Conservation (phyloP, 441 rosid genomes). For the Erysimum cheiri region DNA sequence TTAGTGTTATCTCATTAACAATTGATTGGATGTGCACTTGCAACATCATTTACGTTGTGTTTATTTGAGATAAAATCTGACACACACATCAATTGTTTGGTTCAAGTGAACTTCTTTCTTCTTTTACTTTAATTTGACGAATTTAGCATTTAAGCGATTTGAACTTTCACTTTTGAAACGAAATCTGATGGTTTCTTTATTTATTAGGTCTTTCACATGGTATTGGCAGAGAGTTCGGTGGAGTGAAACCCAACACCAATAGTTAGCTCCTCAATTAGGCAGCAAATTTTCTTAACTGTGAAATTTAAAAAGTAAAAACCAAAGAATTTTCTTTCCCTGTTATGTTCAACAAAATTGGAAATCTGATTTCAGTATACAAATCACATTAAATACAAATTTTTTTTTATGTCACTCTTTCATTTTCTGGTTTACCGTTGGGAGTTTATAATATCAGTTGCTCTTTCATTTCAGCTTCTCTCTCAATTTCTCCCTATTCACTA, state of each 20-base stretch:
- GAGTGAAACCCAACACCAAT: too few species aligned
- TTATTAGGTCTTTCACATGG: too few species aligned
- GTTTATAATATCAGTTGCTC: neutral
- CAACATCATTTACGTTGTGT: too few species aligned
- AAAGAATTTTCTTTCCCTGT: neutral
- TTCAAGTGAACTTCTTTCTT: neutral
- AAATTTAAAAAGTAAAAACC: too few species aligned
- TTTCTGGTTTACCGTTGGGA: neutral
- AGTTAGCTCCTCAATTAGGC: neutral
- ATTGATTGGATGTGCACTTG: too few species aligned
- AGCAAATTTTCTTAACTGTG: neutral
- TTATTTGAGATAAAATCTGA: too few species aligned
- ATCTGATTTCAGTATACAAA: neutral
- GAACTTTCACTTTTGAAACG: too few species aligned
- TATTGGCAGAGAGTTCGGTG: too few species aligned
- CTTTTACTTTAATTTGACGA: neutral
- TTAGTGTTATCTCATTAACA: too few species aligned
- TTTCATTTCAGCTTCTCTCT: constrained; percentile 13
- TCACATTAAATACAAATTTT: too few species aligned
- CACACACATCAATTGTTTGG: neutral
- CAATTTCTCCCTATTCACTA: neutral
- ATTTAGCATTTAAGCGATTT: neutral
- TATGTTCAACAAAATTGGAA: neutral
- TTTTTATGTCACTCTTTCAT: neutral
- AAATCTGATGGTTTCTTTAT: too few species aligned